phyloP scores from a whole-genome alignment of 306 rosid genomes.

The Trichosanthes cucumerina region DNA sequence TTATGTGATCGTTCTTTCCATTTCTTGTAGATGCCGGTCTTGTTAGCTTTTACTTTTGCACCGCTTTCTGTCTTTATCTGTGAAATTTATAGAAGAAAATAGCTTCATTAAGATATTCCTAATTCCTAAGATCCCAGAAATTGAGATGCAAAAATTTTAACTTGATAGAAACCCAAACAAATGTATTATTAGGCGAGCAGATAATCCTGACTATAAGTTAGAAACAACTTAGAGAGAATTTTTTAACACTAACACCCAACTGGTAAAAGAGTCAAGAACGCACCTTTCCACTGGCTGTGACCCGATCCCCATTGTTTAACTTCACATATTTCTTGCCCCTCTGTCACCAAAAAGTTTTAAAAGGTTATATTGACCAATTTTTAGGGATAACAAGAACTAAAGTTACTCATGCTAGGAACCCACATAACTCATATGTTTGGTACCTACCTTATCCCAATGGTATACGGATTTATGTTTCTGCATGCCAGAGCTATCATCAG shows the following conservation, averaged over 20 bases:
- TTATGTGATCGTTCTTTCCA: slow-evolving; percentile 77
- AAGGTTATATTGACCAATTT: background rate
- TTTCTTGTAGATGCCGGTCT: slow-evolving; percentile 81
- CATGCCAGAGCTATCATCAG: slow-evolving; percentile 76
- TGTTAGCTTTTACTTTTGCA: slow-evolving; percentile 59
- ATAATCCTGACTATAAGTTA: background rate
- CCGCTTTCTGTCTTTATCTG: slow-evolving; percentile 92
- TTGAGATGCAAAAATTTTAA: background rate
- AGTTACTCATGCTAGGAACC: background rate
- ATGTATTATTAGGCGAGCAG: background rate
- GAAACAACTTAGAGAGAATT: background rate
- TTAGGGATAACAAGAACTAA: background rate
- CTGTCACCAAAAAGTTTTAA: slow-evolving; percentile 39
- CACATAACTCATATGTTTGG: background rate
- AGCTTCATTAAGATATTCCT: background rate
- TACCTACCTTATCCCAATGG: slow-evolving; percentile 89
- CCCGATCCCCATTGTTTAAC: slow-evolving; percentile 73
- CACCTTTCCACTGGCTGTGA: slow-evolving; percentile 94
- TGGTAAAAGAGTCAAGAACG: background rate
- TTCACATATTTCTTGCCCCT: slow-evolving; percentile 81
- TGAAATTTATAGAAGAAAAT: slow-evolving; percentile 10
- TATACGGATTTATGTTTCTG: slow-evolving; percentile 68
- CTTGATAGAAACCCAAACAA: background rate
- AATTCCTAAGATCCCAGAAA: background rate
- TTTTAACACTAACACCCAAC: background rate